These are phyloP conservation scores for Fusarium stilboides DNA, from an alignment of 2,329 filamentous ascomycete genomes.

Conservation along the genomic window DNA sequence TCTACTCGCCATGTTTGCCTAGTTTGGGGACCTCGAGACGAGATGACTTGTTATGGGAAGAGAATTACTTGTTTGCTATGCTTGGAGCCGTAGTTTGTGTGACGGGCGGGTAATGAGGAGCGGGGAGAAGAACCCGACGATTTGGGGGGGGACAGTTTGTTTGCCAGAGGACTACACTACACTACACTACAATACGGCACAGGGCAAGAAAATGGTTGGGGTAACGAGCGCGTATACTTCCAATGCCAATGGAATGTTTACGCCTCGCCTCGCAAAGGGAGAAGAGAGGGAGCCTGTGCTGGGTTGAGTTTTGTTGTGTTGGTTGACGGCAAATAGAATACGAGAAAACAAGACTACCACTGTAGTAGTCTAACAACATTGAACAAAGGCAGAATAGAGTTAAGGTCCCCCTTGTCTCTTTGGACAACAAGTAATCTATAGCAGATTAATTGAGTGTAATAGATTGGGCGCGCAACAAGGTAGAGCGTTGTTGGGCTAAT, in stretches of 20 bases:
- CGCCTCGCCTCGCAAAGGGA: constrained; percentile 6
- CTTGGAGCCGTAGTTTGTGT: constrained; percentile 38
- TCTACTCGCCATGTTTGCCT: constrained; percentile 33
- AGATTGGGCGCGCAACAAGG: constrained; percentile 15
- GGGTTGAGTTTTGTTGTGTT: background rate
- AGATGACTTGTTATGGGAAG: constrained; percentile 16
- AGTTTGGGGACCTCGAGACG: constrained; percentile 31
- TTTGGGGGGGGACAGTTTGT: constrained; percentile 9
- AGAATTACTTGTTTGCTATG: constrained; percentile 40
- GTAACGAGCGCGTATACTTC: constrained; percentile 18
- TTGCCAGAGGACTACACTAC: background rate
- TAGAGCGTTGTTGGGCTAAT: constrained; percentile 31
- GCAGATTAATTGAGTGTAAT: constrained; percentile 7
- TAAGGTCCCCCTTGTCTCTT: background rate
- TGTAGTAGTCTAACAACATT: background rate
- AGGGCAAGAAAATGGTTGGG: constrained; percentile 16
- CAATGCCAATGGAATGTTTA: constrained; percentile 20
- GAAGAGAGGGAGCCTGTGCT: constrained; percentile 5
- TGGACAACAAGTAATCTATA: constrained; percentile 2
- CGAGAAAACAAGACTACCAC: background rate
- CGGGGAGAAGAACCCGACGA: constrained; percentile 25
- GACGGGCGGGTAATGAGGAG: constrained; percentile 27
- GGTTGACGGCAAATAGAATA: background rate
- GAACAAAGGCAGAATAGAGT: constrained; percentile 21
- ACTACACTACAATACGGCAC: background rate